Evolutionary conservation across 768 basidiomycete genomes (phyloP).

Genomic region (Lactarius deliciosus): DNA sequence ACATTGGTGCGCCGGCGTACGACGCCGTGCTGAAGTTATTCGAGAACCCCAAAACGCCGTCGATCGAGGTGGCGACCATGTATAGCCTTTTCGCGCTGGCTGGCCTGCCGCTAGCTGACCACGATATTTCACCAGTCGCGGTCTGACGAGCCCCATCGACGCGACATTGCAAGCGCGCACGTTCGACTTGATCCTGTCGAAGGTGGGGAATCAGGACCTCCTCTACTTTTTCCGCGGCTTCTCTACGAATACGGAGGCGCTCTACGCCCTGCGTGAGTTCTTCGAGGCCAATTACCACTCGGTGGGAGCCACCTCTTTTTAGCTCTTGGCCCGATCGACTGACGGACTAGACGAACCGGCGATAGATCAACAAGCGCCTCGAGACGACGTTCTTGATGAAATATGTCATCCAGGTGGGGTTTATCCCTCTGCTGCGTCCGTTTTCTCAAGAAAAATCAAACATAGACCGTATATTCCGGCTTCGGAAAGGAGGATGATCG

Average conservation of each 20-base stretch:
- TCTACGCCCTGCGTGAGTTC: slow-evolving; percentile 55
- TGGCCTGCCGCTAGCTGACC: slow-evolving; percentile 16
- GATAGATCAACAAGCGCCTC: slow-evolving; percentile 21
- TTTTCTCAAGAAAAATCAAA: background rate
- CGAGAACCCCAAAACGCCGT: slow-evolving; percentile 71
- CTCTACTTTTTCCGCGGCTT: slow-evolving; percentile 63
- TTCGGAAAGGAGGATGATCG: slow-evolving; percentile 21
- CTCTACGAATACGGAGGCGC: slow-evolving; percentile 53
- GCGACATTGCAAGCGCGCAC: slow-evolving; percentile 57
- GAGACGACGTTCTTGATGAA: slow-evolving; percentile 24
- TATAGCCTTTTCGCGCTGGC: slow-evolving; percentile 35
- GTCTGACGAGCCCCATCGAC: slow-evolving; percentile 62
- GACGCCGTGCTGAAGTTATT: slow-evolving; percentile 67
- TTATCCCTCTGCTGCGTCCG: background rate
- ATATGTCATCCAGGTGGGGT: slow-evolving; percentile 16
- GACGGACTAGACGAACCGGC: too few relatives aligned
- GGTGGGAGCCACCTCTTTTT: slow-evolving; percentile 42
- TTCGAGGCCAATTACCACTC: slow-evolving; percentile 68
- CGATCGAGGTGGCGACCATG: slow-evolving; percentile 70
- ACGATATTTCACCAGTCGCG: slow-evolving; percentile 44
- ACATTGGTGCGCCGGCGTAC: slow-evolving; percentile 75
- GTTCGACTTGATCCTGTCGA: slow-evolving; percentile 55
- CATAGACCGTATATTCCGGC: slow-evolving; percentile 11
- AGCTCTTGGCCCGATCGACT: background rate
- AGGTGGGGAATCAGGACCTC: slow-evolving; percentile 60